phyloP scores from a whole-genome alignment of 1,284 basidiomycete genomes.

The Xerocomus minutiporus region DNA sequence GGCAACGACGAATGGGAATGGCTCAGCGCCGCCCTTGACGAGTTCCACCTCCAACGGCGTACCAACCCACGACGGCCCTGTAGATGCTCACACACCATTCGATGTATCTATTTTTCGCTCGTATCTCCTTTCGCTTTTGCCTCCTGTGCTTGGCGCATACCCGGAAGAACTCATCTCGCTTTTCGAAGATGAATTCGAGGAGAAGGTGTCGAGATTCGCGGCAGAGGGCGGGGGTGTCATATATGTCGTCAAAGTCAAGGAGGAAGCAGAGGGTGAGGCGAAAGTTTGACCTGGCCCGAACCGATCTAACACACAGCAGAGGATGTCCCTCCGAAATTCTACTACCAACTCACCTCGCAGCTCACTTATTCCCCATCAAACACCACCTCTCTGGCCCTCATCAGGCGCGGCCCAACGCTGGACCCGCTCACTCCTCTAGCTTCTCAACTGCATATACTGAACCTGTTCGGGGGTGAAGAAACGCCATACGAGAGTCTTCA shows the following conservation, averaged over 20 bases:
- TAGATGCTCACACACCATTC: conserved; percentile 39
- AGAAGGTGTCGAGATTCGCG: conserved; percentile 69
- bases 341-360: conserved; percentile 68
- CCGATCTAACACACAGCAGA: conserved; percentile 38
- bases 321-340: conserved; percentile 56
- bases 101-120: conserved; percentile 59
- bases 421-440: conserved; percentile 79
- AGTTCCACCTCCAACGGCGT: conserved; percentile 26
- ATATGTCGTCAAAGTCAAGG: conserved; percentile 74
- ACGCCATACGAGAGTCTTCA: conserved; percentile 95
- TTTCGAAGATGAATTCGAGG: conserved; percentile 72
- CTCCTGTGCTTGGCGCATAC: conserved; percentile 67
- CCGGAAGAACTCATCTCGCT: conserved; percentile 61
- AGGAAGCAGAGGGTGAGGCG: conserved; percentile 62
- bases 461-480: conserved; percentile 86
- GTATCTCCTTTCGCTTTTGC: conserved; percentile 68
- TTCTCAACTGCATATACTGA: conserved; percentile 87
- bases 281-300: conserved; percentile 5
- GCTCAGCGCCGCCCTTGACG: conserved; percentile 26
- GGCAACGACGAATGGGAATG: conserved; percentile 26
- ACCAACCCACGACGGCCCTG: conserved; percentile 22
- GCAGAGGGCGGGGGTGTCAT: conserved; percentile 66
- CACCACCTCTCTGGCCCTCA: conserved; percentile 86
- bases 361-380: conserved; percentile 80
- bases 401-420: conserved; percentile 85